Percentiles rank a stretch among this genome's conserved stretches.
Evolutionary conservation across 2,329 filamentous ascomycete species (phyloP).

Genomic region (Hysterium pulicare): DNA sequence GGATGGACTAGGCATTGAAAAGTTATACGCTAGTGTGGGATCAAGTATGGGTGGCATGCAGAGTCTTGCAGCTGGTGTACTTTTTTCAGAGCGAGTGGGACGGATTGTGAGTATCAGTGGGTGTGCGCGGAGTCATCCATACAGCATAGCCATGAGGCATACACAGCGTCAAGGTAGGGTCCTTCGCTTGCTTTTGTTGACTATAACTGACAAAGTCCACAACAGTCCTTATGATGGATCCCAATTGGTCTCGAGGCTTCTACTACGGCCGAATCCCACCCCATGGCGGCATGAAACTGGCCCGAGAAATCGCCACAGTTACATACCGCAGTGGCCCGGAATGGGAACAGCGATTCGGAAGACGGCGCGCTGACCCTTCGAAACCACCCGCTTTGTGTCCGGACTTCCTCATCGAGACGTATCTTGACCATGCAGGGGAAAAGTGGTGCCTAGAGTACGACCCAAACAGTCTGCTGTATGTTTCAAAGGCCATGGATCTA

Average conservation of each 20-base stretch:
- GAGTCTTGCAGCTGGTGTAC: constrained; percentile 77
- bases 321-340: constrained; percentile 96
- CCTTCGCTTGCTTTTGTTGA: background rate
- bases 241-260: constrained; percentile 92
- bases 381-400: constrained; percentile 92
- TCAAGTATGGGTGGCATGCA: constrained; percentile 99
- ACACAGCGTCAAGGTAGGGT: constrained; percentile 74
- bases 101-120: constrained; percentile 87
- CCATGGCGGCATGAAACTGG: constrained; percentile 96
- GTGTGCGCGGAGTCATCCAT: constrained; percentile 91
- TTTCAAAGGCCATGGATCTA: constrained; percentile 98
- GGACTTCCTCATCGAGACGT: constrained; percentile 96
- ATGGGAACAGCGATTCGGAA: constrained; percentile 93
- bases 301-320: constrained; percentile 93
- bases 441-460: constrained; percentile 98
- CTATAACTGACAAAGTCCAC: constrained; percentile 13
- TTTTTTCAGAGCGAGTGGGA: constrained; percentile 78
- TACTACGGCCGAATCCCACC: constrained; percentile 82
- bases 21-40: constrained; percentile 87
- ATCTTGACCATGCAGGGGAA: constrained; percentile 95
- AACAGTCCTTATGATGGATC: constrained; percentile 93
- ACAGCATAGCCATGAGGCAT: constrained; percentile 98
- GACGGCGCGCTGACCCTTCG: constrained; percentile 77
- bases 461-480: constrained; percentile 89
- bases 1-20: constrained; percentile 71